A percentile compares a stretch with the other conserved stretches of the same genome.
Conservation (phyloP, 208 protist species). For the Acanthamoeba royreba region DNA sequence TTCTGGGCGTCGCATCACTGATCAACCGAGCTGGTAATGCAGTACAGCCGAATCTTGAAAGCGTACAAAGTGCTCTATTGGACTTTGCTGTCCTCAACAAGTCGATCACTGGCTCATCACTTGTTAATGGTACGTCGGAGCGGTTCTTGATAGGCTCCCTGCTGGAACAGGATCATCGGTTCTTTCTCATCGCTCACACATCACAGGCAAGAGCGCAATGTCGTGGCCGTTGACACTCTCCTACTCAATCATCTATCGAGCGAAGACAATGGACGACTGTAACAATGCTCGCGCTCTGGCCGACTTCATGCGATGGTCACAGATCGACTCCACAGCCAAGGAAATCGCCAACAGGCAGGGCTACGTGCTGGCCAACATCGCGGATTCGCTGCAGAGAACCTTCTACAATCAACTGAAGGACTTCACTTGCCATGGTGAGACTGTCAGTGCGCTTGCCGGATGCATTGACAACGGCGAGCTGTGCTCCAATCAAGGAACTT, state of each 20-base stretch:
- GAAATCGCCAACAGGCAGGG: neutral
- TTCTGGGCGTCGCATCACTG: neutral
- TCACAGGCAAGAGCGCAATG: neutral
- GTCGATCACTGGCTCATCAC: neutral
- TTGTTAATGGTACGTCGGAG: neutral
- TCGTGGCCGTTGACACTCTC: neutral
- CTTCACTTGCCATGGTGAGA: neutral
- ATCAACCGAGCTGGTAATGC: neutral
- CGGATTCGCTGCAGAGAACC: neutral
- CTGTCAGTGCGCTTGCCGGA: neutral
- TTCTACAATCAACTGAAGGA: neutral
- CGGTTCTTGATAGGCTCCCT: neutral
- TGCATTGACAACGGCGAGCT: neutral
- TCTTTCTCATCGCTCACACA: neutral
- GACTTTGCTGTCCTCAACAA: neutral
- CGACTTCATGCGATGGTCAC: neutral
- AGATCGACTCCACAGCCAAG: neutral
- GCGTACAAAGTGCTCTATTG: neutral
- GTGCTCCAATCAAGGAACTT: neutral
- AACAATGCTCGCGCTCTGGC: neutral
- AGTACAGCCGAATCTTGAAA: neutral
- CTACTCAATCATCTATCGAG: neutral
- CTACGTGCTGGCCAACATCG: neutral
- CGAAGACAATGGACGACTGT: neutral
- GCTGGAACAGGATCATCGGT: neutral